These are phyloP conservation scores for Xylaria acuta DNA, from an alignment of 495 filamentous ascomycete species.

Conservation along the genomic window DNA sequence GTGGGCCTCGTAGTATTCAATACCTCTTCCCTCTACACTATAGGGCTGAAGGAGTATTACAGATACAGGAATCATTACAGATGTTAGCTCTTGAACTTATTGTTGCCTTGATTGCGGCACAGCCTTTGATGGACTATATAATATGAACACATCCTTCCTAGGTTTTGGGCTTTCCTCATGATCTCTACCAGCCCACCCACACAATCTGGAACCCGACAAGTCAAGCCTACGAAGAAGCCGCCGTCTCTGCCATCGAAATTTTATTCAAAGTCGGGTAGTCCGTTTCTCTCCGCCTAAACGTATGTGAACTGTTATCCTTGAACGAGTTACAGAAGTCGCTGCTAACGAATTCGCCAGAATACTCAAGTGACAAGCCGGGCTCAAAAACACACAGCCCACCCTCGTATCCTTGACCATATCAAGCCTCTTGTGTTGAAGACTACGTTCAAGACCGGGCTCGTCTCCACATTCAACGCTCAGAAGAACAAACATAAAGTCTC, in stretches of 20 bases:
- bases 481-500: neutral
- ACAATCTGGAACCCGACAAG: neutral
- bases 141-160: neutral
- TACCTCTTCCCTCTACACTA: constrained; percentile 4
- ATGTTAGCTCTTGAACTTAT: neutral
- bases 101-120: constrained; percentile 1
- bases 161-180: neutral
- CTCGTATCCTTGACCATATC: neutral
- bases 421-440: neutral
- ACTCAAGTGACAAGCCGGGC: neutral
- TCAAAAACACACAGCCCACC: neutral
- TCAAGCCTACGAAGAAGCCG: neutral
- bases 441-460: neutral
- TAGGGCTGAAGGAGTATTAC: constrained; percentile 25
- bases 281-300: neutral
- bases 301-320: neutral
- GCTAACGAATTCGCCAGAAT: constrained; percentile 10
- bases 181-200: constrained; percentile 1
- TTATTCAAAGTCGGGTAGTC: neutral
- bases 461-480: neutral
- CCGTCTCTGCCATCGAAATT: neutral
- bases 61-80: constrained; percentile 5
- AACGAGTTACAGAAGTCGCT: neutral
- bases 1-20: constrained; percentile 17
- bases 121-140: constrained; percentile 17